Percentiles rank a stretch among this genome's conserved stretches.
phyloP scores from a whole-genome alignment of 2,329 filamentous ascomycete species.

The Colletotrichum ledebouriae region DNA sequence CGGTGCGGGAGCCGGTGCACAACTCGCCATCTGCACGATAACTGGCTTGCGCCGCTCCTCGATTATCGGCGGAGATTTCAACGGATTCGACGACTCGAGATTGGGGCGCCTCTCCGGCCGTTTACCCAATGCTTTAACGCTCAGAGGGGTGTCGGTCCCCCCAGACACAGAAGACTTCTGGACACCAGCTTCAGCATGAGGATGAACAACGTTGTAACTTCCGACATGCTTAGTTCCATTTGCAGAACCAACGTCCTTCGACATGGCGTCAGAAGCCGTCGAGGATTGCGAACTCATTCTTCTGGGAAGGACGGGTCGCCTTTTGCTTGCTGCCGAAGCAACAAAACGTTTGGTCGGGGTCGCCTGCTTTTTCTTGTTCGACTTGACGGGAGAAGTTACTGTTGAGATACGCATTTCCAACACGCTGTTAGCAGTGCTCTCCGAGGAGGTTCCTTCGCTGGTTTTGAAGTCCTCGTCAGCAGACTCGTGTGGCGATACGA shows the following conservation, averaged over 20 bases:
- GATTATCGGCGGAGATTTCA: conserved; percentile 25
- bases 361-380: conserved; percentile 48
- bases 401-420: conserved; percentile 48
- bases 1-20: conserved; percentile 26
- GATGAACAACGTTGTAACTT: conserved; percentile 46
- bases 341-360: conserved; percentile 56
- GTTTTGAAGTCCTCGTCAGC: conserved; percentile 56
- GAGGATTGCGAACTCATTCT: conserved; percentile 64
- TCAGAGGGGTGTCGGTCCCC: conserved; percentile 44
- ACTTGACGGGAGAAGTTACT: conserved; percentile 46
- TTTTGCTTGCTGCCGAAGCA: conserved; percentile 58
- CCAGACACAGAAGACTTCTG: conserved; percentile 24
- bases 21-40: conserved; percentile 21
- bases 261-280: conserved; percentile 50
- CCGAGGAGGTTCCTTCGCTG: conserved; percentile 55
- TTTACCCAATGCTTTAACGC: conserved; percentile 64
- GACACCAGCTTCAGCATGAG: conserved; percentile 47
- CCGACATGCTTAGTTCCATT: conserved; percentile 45
- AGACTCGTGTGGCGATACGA: conserved; percentile 67
- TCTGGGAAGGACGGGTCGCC: conserved; percentile 60
- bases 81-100: conserved; percentile 12
- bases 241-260: conserved; percentile 50
- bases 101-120: conserved; percentile 50
- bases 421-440: conserved; percentile 53
- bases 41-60: conserved; percentile 29